Conservation (phyloP, 192 early-diverging fungal species). For the Coemansia sp. region DNA sequence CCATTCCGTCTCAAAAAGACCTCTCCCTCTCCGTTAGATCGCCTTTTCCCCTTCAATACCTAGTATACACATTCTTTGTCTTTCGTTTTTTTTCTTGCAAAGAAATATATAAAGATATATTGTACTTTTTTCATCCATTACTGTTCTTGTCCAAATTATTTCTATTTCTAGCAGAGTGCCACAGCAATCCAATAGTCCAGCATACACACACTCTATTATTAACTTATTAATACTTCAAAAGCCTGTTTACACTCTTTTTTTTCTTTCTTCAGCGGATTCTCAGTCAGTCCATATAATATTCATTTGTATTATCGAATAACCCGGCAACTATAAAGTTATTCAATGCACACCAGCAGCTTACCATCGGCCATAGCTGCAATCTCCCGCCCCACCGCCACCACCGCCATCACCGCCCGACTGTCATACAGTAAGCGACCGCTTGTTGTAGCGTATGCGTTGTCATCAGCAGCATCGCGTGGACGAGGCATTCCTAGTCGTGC, state of each 20-base stretch:
- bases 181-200: too few species aligned
- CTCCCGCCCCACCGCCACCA: constrained; percentile 18
- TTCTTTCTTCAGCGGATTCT: background rate
- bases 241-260: background rate
- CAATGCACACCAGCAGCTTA: constrained; percentile 36
- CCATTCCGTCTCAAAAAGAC: background rate
- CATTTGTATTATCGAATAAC: background rate
- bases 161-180: too few species aligned
- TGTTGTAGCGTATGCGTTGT: constrained; percentile 26
- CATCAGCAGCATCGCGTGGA: constrained; percentile 29
- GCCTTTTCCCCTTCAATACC: too few species aligned
- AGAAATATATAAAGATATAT: too few species aligned
- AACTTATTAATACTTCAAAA: background rate
- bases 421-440: constrained; percentile 11
- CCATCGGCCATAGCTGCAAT: constrained; percentile 23
- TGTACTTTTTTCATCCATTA: too few species aligned
- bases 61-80: too few species aligned
- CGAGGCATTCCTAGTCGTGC: constrained; percentile 11
- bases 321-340: background rate
- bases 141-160: too few species aligned
- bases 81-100: too few species aligned
- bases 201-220: background rate
- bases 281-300: background rate
- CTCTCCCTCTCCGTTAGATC: background rate
- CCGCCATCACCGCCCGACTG: constrained; percentile 3